phyloP scores from a whole-genome alignment of 2,329 filamentous ascomycete species.

The Alternaria dauci region DNA sequence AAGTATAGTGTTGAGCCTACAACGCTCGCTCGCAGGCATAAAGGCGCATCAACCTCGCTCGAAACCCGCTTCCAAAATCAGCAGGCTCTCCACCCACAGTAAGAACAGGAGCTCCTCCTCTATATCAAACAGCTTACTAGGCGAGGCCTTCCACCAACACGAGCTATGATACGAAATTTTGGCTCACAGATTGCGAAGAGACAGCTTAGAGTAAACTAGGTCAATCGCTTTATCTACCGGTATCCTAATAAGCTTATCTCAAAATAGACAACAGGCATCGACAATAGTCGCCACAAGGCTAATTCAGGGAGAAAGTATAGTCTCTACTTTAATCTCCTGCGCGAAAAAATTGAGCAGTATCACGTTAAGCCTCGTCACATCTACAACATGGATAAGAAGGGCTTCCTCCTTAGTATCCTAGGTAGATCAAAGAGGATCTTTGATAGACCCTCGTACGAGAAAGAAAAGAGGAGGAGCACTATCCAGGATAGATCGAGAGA shows the following conservation, averaged over 20 bases:
- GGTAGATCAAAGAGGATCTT: conserved; percentile 3
- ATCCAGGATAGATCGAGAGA: not conserved
- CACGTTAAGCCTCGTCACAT: too few species aligned
- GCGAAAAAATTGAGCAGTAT: conserved; percentile 18
- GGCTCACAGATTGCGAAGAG: conserved; percentile 1
- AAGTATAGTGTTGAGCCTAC: too few species aligned
- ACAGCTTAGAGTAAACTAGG: not conserved
- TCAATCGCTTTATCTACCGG: not conserved
- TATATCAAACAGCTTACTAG: too few species aligned
- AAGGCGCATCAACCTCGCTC: too few species aligned
- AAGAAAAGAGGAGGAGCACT: not conserved
- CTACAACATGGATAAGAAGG: conserved; percentile 24
- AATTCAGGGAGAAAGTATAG: not conserved
- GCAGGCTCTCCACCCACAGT: too few species aligned
- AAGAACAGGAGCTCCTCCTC: too few species aligned
- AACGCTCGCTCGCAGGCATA: too few species aligned
- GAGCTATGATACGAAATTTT: too few species aligned
- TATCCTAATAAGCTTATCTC: not conserved
- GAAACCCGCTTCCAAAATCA: too few species aligned
- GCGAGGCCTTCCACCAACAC: too few species aligned
- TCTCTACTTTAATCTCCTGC: conserved; percentile 14
- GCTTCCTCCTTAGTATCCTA: conserved; percentile 10
- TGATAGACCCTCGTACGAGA: not conserved
- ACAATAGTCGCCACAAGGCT: not conserved
- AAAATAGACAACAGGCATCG: not conserved